These are phyloP conservation scores for Zoysia pacifica DNA, from an alignment of 176 grass and related monocot genomes.

Conservation along the genomic window DNA sequence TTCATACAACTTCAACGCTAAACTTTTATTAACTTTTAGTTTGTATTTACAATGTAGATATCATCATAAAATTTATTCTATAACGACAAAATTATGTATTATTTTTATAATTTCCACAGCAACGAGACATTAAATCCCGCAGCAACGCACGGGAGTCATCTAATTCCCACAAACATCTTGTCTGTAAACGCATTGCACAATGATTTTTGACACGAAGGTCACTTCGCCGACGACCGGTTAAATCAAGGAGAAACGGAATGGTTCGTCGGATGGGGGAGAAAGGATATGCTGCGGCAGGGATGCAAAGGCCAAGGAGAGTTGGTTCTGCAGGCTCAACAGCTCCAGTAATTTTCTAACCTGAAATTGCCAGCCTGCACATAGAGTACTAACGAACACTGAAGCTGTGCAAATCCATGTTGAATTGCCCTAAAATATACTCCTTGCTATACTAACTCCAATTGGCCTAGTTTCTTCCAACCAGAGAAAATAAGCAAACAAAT, in stretches of 20 bases:
- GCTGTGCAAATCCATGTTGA: background rate
- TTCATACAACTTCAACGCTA: no score
- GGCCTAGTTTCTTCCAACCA: background rate
- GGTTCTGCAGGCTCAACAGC: background rate
- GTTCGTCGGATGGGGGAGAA: constrained; percentile 51
- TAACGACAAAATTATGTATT: no score
- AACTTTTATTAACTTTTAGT: no score
- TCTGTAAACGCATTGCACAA: constrained; percentile 20
- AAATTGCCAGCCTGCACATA: background rate
- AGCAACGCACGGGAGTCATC: background rate
- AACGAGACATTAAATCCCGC: background rate
- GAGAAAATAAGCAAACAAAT: constrained; percentile 8
- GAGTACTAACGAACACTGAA: background rate
- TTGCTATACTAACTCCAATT: background rate
- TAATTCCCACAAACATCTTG: constrained; percentile 3
- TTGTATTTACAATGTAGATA: no score
- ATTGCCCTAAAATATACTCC: background rate
- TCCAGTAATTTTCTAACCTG: background rate
- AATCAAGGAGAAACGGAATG: constrained; percentile 29
- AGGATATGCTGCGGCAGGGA: background rate
- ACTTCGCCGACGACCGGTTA: background rate
- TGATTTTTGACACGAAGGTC: constrained; percentile 26
- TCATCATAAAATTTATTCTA: no score
- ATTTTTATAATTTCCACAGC: background rate
- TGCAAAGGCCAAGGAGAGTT: background rate